phyloP scores from a whole-genome alignment of 352 stramenopile species.

The Phytophthora agathidicida region DNA sequence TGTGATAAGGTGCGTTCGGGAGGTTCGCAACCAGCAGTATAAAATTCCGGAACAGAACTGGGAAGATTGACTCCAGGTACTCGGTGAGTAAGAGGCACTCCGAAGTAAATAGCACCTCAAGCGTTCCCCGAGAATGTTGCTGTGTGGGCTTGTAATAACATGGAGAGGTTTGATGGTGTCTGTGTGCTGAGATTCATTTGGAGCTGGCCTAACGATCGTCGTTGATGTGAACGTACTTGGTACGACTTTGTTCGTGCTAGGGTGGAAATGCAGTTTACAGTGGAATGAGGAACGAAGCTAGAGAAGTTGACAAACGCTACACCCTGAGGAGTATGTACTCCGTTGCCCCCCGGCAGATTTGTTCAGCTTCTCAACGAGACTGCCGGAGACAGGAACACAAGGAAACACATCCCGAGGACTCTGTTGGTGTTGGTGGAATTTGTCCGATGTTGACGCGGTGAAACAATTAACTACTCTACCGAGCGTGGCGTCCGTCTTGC shows the following conservation, averaged over 20 bases:
- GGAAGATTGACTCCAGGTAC: slow-evolving; percentile 49
- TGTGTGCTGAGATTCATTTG: neutral
- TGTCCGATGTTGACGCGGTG: too few species aligned
- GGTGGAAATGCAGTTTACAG: neutral
- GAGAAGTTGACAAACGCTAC: too few species aligned
- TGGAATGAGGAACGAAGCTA: too few species aligned
- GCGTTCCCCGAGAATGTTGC: slow-evolving; percentile 22
- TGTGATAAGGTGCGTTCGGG: slow-evolving; percentile 37
- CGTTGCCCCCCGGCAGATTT: too few species aligned
- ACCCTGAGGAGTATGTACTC: too few species aligned
- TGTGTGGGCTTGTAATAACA: neutral
- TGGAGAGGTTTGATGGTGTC: neutral
- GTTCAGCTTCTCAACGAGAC: too few species aligned
- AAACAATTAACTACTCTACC: too few species aligned
- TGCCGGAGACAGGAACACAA: too few species aligned
- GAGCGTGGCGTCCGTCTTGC: too few species aligned
- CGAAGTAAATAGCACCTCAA: slow-evolving; percentile 32
- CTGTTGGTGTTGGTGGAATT: too few species aligned
- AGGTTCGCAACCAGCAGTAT: slow-evolving; percentile 30
- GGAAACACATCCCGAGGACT: too few species aligned
- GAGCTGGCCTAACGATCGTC: neutral
- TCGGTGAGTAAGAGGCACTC: slow-evolving; percentile 46
- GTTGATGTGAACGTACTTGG: neutral
- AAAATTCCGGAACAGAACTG: slow-evolving; percentile 33
- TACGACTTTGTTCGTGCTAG: neutral